These are phyloP conservation scores for Tetracladium marchalianum DNA, from an alignment of 495 filamentous ascomycete genomes.

Conservation along the genomic window DNA sequence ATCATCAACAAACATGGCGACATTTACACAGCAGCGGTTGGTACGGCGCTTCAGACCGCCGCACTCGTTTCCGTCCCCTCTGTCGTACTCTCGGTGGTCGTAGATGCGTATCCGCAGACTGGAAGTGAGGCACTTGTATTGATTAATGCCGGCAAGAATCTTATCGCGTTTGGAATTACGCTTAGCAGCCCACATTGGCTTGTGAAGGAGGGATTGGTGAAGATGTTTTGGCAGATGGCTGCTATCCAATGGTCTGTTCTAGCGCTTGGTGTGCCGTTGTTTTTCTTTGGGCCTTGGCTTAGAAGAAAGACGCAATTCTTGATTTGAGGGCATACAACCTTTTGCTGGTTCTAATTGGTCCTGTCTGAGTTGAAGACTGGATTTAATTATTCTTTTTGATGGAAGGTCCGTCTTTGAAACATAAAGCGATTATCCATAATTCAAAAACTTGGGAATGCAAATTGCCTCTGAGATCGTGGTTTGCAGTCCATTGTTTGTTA, in stretches of 20 bases:
- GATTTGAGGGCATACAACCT: no score
- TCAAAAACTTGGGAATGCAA: no score
- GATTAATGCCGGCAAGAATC: conserved; percentile 31
- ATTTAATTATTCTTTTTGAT: no score
- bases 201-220: conserved; percentile 21
- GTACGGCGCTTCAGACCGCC: conserved; percentile 41
- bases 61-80: conserved; percentile 39
- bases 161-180: conserved; percentile 29
- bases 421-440: no score
- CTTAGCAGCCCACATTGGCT: conserved; percentile 24
- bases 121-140: conserved; percentile 31
- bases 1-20: no score
- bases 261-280: conserved; percentile 23
- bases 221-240: conserved; percentile 31
- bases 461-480: no score
- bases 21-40: conserved; percentile 27
- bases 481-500: no score
- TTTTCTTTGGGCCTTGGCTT: conserved; percentile 25
- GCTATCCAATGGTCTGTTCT: conserved; percentile 29
- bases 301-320: conserved; percentile 20
- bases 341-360: no score
- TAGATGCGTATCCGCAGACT: conserved; percentile 39
- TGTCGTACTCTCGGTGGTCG: conserved; percentile 41
- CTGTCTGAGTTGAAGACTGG: no score
- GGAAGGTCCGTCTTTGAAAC: no score